These are phyloP conservation scores for Stylonectria norvegica DNA, from an alignment of 2,329 filamentous ascomycete genomes.

Conservation along the genomic window DNA sequence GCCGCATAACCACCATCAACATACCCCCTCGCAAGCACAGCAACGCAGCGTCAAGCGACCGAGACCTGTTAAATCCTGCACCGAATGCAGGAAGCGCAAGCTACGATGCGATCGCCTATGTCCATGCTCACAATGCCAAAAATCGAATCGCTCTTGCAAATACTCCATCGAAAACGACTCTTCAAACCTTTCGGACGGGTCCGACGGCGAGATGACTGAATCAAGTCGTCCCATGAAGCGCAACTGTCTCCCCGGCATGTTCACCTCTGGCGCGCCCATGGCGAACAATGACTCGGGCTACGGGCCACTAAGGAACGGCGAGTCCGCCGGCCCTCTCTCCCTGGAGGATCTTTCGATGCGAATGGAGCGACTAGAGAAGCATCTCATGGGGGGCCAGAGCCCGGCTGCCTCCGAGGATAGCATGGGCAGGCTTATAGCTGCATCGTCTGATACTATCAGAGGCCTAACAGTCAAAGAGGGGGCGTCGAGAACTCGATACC, in stretches of 20 bases:
- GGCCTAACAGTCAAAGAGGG: constrained; percentile 49
- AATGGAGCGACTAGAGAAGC: constrained; percentile 53
- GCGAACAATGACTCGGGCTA: constrained; percentile 24
- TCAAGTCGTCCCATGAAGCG: constrained; percentile 38
- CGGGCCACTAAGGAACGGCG: constrained; percentile 32
- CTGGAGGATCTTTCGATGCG: constrained; percentile 48
- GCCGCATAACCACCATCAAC: constrained; percentile 27
- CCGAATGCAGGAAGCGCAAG: constrained; percentile 56
- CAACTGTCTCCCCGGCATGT: constrained; percentile 29
- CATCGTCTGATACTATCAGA: constrained; percentile 45
- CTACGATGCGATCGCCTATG: constrained; percentile 54
- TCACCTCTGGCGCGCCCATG: constrained; percentile 17
- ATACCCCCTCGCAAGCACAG: constrained; percentile 29
- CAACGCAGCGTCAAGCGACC: constrained; percentile 51
- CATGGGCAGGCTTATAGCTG: constrained; percentile 31
- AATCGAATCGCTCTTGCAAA: constrained; percentile 51
- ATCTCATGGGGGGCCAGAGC: constrained; percentile 42
- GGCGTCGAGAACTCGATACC: constrained; percentile 46
- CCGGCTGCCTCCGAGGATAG: constrained; percentile 38
- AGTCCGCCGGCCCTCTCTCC: constrained; percentile 30
- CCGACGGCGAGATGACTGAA: constrained; percentile 38
- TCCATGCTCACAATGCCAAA: constrained; percentile 57
- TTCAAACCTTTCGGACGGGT: constrained; percentile 48
- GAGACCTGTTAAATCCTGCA: constrained; percentile 54
- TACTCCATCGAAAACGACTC: constrained; percentile 50